Evolutionary conservation across 768 basidiomycete genomes (phyloP).

Genomic region (Trametes gibbosa): DNA sequence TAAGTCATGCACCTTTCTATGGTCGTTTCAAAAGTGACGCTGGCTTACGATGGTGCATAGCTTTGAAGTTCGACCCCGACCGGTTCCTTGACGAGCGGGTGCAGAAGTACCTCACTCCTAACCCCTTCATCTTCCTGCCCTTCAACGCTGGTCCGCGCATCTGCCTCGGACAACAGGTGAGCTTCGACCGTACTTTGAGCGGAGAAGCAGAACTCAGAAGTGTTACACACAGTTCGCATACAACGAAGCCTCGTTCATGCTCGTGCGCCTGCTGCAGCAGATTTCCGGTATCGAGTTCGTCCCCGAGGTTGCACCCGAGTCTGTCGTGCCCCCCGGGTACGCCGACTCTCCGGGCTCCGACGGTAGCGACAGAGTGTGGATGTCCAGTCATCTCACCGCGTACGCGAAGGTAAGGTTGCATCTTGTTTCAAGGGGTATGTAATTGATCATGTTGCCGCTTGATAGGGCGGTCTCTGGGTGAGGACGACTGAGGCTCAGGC

Average conservation of each 20-base stretch:
- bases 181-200: background rate
- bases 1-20: conserved; percentile 15
- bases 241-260: conserved; percentile 52
- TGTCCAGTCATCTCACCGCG: conserved; percentile 37
- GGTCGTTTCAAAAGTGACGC: background rate
- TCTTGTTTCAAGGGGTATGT: too few species aligned
- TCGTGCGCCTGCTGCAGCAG: conserved; percentile 51
- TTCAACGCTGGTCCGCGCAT: conserved; percentile 35
- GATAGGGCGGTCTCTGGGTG: conserved; percentile 48
- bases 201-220: background rate
- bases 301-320: conserved; percentile 27
- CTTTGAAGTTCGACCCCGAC: conserved; percentile 53
- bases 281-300: conserved; percentile 33
- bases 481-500: conserved; percentile 34
- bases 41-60: background rate
- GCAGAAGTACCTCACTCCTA: conserved; percentile 45
- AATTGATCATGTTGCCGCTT: background rate
- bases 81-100: conserved; percentile 57
- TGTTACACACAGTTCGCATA: conserved; percentile 45
- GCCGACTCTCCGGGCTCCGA: conserved; percentile 19
- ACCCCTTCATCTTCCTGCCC: conserved; percentile 49
- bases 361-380: conserved; percentile 34
- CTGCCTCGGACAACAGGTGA: conserved; percentile 37
- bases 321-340: conserved; percentile 20
- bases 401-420: conserved; percentile 36